Evolutionary conservation across 352 stramenopile genomes (phyloP).

Genomic region (Globisporangium iwayamae): DNA sequence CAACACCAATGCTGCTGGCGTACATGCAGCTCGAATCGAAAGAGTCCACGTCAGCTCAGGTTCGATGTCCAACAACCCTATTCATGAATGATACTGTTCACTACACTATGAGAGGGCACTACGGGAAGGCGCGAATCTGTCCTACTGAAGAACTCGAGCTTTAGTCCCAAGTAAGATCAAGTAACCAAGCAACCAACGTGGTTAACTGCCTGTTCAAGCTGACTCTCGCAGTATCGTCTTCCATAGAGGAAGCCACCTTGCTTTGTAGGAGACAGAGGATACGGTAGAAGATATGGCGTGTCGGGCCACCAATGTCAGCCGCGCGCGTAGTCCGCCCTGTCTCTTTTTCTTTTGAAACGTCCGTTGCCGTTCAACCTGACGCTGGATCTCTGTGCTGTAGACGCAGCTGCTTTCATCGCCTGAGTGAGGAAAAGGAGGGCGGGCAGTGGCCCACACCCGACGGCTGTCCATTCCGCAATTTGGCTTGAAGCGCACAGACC

Average conservation of each 20-base stretch:
- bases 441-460: background rate
- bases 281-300: slow-evolving; percentile 7
- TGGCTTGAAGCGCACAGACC: slow-evolving; percentile 6
- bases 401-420: background rate
- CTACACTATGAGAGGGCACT: too few relatives aligned
- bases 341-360: background rate
- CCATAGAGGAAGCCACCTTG: background rate
- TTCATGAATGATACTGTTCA: too few relatives aligned
- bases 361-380: background rate
- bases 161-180: too few relatives aligned
- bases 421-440: background rate
- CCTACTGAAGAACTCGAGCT: too few relatives aligned
- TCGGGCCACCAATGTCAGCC: background rate
- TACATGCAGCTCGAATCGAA: too few relatives aligned
- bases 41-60: too few relatives aligned
- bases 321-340: background rate
- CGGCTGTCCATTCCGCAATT: slow-evolving; percentile 11
- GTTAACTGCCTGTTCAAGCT: background rate
- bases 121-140: too few relatives aligned
- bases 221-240: background rate
- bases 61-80: too few relatives aligned
- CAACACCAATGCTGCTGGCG: too few relatives aligned
- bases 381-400: slow-evolving; percentile 1
- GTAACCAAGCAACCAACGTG: too few relatives aligned
- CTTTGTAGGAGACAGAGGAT: background rate